These are phyloP conservation scores for Rhynchospora breviuscula DNA, from an alignment of 176 grass and related monocot genomes.

Conservation along the genomic window DNA sequence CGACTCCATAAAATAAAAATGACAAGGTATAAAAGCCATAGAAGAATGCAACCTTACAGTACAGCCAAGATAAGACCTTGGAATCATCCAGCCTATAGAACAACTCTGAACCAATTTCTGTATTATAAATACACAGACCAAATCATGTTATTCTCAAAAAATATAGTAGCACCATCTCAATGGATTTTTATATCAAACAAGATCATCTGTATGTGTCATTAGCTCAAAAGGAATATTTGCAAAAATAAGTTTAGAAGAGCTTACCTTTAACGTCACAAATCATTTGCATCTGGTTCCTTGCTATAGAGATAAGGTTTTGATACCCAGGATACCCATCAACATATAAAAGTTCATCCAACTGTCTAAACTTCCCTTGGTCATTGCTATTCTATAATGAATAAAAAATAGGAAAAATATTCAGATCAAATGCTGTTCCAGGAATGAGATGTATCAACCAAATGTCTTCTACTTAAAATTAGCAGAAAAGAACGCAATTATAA, in stretches of 20 bases:
- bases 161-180: background rate
- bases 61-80: conserved; percentile 87
- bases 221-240: background rate
- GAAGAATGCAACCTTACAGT: conserved; percentile 65
- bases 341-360: conserved; percentile 87
- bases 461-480: background rate
- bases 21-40: background rate
- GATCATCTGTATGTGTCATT: background rate
- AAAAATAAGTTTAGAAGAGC: conserved; percentile 7
- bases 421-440: background rate
- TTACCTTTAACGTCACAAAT: conserved; percentile 89
- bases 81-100: conserved; percentile 88
- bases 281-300: conserved; percentile 55
- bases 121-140: conserved; percentile 3
- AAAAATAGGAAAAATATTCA: conserved; percentile 8
- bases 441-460: background rate
- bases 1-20: background rate
- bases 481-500: background rate
- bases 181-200: background rate
- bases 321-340: conserved; percentile 88
- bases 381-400: conserved; percentile 50
- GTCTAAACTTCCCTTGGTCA: conserved; percentile 76
- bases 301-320: conserved; percentile 61
- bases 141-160: conserved; percentile 23
- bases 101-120: conserved; percentile 74